These are phyloP conservation scores for Zalerion maritima DNA, from an alignment of 495 filamentous ascomycete genomes.

Conservation along the genomic window DNA sequence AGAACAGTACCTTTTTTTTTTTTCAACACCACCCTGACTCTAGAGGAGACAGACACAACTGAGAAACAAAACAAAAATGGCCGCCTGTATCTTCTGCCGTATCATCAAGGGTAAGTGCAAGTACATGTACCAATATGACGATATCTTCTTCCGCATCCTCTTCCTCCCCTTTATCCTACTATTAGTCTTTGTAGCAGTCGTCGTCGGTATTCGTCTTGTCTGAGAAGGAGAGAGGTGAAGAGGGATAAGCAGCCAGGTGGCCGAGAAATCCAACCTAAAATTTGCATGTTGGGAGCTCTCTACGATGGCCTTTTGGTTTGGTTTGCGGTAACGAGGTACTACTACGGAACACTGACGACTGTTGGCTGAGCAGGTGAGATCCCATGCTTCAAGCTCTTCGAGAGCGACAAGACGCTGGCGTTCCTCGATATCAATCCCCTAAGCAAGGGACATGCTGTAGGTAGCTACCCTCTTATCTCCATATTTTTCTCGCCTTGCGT, in stretches of 20 bases:
- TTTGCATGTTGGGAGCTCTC: too few relatives aligned
- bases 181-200: too few relatives aligned
- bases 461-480: conserved; percentile 7
- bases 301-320: too few relatives aligned
- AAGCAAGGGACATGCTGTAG: conserved; percentile 67
- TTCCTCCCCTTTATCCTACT: neutral
- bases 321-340: too few relatives aligned
- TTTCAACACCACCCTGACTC: too few relatives aligned
- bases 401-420: conserved; percentile 81
- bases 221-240: too few relatives aligned
- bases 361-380: conserved; percentile 54
- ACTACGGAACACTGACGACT: conserved; percentile 5
- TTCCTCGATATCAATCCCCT: conserved; percentile 95
- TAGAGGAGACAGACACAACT: too few relatives aligned
- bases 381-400: conserved; percentile 87
- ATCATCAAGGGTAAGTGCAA: conserved; percentile 72
- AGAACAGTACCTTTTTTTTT: too few relatives aligned
- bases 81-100: conserved; percentile 92
- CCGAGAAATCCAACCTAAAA: conserved; percentile 1
- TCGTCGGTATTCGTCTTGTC: too few relatives aligned
- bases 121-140: conserved; percentile 1
- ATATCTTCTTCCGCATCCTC: neutral
- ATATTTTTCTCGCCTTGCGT: too few relatives aligned
- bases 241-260: neutral
- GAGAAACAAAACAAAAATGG: conserved; percentile 16